Evolutionary conservation across 2,329 filamentous ascomycete genomes (phyloP), one percentile per base, ranked within the genome.

Genomic region (Beauveria pseudobassiana): DNA sequence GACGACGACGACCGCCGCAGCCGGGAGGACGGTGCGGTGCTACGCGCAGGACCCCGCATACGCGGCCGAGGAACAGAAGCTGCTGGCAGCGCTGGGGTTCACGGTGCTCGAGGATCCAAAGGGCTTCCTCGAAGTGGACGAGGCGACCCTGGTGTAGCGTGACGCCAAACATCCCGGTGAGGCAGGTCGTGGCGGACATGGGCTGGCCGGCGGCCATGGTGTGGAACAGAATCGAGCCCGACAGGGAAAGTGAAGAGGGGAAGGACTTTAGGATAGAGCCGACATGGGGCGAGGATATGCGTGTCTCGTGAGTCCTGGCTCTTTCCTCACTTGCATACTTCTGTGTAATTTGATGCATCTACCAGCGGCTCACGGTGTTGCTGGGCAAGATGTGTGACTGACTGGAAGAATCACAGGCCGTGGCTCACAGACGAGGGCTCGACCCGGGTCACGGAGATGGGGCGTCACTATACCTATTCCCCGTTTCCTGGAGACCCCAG

Each of bases 101-200:
- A 42, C 52, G 12, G 62, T 67, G 1, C 24, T 67, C 8, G 42
- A 63, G 40, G 63, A 40, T 38, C 59, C 63, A 12, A 51, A 60
- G 49, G 66, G 64, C 6, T 67, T 68, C 43, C 54, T 68, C 28
- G 50, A 64, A 43, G 56, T 66, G 3, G 65, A 69, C 10, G 63
- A 63, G 3, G n/a, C 40, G 24, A 65, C 64, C 3, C 45, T 68
- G 5, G 66, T 68, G 18, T 16, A 58, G 63, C 16, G 50, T 64
- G 3, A 8, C 7, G 9, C 64, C 66, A 6, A 63, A 60, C 14
- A 30, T 66, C 18, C 67, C 67, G 5, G 65, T 69, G 24, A 65
- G 63, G 45, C 67, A 69, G 42, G 64, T 69, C 26, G 48, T 66
- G 7, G 53, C 65, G 2, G 68, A 69, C 7, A 30, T 68, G 24